Evolutionary conservation across 2,329 filamentous ascomycete species (phyloP), one percentile per base, ranked within the genome.

Genomic region (Juglanconis sp.): DNA sequence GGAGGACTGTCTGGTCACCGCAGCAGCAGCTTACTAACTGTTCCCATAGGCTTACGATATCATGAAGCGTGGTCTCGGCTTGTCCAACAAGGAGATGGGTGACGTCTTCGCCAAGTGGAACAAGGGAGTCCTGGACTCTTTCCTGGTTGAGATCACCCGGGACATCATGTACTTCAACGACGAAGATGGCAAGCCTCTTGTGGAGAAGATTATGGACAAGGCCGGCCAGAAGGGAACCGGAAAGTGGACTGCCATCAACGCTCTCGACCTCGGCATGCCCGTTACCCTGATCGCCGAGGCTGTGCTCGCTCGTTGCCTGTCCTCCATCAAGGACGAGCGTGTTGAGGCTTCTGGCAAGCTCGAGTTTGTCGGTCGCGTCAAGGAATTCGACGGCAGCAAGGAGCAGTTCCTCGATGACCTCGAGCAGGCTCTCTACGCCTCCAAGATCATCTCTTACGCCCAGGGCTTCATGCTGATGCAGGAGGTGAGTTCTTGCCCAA

Each of bases 391-490:
- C 70, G 95, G 95, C 70, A 86, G 97, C 87, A 92, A 90, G 85
- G 83, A 91, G 77, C 86, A 92, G 77, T 96, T 98, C 87, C 87
- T 99, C 69, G 91, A 91, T 69, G 93, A 99, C 79, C 91, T 99
- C 56, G 95, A 99, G 85, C 95, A 99, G 84, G 95, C 94, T 68
- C 87, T 99, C 64, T 99, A 99, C 76, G 95, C 95, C 68, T 98
- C 94, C 73, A 99, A 99, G 90, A 99, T 99, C 76, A 97, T 99
- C 80, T 99, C 95, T 24, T 99, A 99, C 77, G 92, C 95, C 67
- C 95, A 99, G 82, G 95, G 95, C 76, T 99, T 99, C 87, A 98
- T 98, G 94, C 87, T 99, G 74, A 98, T 99, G 87, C 94, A 98
- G 83, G 90, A 96, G 81, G 92, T 93, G 79, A 79, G 87, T 24